Percentiles rank a stretch among this genome's conserved stretches.
These are phyloP conservation scores for Wickerhamiella kazuoi DNA, from an alignment of 805 yeast species.

Conservation along the genomic window DNA sequence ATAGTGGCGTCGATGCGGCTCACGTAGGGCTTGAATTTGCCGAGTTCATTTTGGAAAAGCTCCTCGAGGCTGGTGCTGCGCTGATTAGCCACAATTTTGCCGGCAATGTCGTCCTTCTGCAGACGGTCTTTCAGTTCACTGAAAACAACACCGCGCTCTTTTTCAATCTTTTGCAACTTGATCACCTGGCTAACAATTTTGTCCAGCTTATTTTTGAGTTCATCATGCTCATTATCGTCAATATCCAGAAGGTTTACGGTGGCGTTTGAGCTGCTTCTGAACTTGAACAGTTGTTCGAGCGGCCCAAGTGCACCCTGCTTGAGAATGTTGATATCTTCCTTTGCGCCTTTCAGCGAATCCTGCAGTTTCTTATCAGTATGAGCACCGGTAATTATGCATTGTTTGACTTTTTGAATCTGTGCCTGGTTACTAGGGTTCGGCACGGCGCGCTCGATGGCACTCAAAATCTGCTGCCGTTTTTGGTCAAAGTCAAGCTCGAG, in stretches of 20 bases:
- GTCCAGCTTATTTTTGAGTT: slow-evolving; percentile 25
- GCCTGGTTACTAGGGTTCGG: background rate
- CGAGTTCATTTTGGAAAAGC: slow-evolving; percentile 49
- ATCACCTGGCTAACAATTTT: slow-evolving; percentile 39
- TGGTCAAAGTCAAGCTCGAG: slow-evolving; percentile 13
- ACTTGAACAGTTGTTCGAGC: background rate
- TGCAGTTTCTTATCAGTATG: slow-evolving; percentile 38
- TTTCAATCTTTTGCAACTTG: slow-evolving; percentile 42
- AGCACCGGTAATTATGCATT: slow-evolving; percentile 23
- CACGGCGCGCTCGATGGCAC: background rate
- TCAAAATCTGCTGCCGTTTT: slow-evolving; percentile 12
- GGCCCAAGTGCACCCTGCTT: slow-evolving; percentile 24
- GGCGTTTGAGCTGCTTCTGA: background rate
- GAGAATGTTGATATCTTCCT: slow-evolving; percentile 29
- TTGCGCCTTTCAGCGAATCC: slow-evolving; percentile 29
- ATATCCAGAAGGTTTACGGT: slow-evolving; percentile 37
- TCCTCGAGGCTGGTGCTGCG: slow-evolving; percentile 39
- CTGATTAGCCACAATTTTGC: slow-evolving; percentile 48
- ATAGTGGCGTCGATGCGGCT: slow-evolving; percentile 50
- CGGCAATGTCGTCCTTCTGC: slow-evolving; percentile 72
- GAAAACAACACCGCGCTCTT: slow-evolving; percentile 44
- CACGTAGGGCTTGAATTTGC: slow-evolving; percentile 55
- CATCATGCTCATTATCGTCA: slow-evolving; percentile 30
- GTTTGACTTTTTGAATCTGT: slow-evolving; percentile 17
- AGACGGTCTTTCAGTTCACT: slow-evolving; percentile 50